A percentile compares a stretch with the other conserved stretches of the same genome.
Evolutionary conservation across 1,284 basidiomycete genomes (phyloP).

Genomic region (Amylostereum chailletii): DNA sequence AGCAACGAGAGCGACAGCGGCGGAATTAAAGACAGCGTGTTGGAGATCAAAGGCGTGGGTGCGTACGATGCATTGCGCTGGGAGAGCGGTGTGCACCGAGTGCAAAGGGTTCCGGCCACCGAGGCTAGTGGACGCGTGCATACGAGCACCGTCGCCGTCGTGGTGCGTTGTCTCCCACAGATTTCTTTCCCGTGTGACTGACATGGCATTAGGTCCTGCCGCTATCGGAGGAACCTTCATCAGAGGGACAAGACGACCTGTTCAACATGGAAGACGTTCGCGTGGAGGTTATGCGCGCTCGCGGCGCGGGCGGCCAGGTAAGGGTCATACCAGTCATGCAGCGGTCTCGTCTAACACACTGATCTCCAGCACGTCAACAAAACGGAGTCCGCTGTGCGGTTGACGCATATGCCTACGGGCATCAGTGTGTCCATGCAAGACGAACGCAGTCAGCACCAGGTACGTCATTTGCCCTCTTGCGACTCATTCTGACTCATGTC

Average conservation of each 20-base stretch:
- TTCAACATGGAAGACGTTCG: constrained; percentile 84
- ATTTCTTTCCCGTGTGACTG: neutral
- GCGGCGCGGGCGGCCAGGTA: constrained; percentile 96
- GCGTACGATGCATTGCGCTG: constrained; percentile 77
- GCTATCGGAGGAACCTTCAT: constrained; percentile 48
- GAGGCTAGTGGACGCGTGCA: constrained; percentile 85
- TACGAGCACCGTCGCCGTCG: constrained; percentile 85
- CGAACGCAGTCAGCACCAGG: constrained; percentile 92
- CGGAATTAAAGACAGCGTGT: constrained; percentile 76
- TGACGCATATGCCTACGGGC: constrained; percentile 91
- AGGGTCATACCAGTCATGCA: constrained; percentile 8
- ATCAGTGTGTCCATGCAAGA: constrained; percentile 99
- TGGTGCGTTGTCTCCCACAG: constrained; percentile 44
- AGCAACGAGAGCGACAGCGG: constrained; percentile 48
- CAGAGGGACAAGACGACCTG: constrained; percentile 40
- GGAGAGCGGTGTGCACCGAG: constrained; percentile 95
- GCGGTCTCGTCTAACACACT: constrained; percentile 6
- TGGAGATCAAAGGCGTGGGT: constrained; percentile 74
- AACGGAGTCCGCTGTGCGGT: constrained; percentile 95
- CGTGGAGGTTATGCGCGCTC: constrained; percentile 88
- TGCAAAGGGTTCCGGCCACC: constrained; percentile 90
- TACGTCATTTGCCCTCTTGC: constrained; percentile 20
- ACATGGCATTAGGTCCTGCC: constrained; percentile 60
- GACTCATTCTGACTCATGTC: neutral
- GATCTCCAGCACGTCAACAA: constrained; percentile 86